Conservation (phyloP, 2,329 filamentous ascomycete genomes). For the Reticulascus tulasneorum region DNA sequence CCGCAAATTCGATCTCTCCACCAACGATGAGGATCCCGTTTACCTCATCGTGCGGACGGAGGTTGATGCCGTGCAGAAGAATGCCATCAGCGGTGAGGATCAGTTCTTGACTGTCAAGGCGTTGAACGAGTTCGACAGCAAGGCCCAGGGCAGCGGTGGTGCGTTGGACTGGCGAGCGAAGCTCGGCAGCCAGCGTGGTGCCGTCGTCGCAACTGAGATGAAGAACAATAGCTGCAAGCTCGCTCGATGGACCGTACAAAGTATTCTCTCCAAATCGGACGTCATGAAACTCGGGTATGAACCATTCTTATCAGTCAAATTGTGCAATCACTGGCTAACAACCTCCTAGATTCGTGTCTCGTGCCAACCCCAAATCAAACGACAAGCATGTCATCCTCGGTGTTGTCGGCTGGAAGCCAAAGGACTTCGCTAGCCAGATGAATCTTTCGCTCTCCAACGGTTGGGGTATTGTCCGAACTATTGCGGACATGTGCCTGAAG, state of each 20-base stretch:
- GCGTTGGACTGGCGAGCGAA: conserved; percentile 97
- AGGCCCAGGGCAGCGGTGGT: conserved; percentile 90
- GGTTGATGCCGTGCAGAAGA: conserved; percentile 93
- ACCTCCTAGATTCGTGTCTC: conserved; percentile 77
- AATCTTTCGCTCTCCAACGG: conserved; percentile 95
- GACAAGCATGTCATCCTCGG: conserved; percentile 94
- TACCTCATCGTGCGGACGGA: conserved; percentile 93
- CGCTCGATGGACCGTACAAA: conserved; percentile 94
- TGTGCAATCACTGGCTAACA: conserved; percentile 19
- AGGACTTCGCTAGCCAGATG: conserved; percentile 97
- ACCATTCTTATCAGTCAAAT: conserved; percentile 6
- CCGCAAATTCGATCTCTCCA: conserved; percentile 90
- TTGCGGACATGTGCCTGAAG: conserved; percentile 87
- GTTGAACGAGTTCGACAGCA: conserved; percentile 98
- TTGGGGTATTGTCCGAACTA: conserved; percentile 98
- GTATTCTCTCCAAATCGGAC: conserved; percentile 94
- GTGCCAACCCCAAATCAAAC: conserved; percentile 85
- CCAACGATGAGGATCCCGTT: conserved; percentile 82
- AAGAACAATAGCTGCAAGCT: conserved; percentile 99
- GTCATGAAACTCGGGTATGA: conserved; percentile 94
- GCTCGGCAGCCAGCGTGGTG: conserved; percentile 89
- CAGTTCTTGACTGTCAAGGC: conserved; percentile 91
- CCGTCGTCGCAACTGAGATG: conserved; percentile 98
- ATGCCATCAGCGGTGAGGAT: conserved; percentile 85
- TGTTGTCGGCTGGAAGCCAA: conserved; percentile 95